Evolutionary conservation across 1,139 yeast genomes (phyloP), one percentile per base, ranked within the genome.

Genomic region (Meyerozyma athensensis): DNA sequence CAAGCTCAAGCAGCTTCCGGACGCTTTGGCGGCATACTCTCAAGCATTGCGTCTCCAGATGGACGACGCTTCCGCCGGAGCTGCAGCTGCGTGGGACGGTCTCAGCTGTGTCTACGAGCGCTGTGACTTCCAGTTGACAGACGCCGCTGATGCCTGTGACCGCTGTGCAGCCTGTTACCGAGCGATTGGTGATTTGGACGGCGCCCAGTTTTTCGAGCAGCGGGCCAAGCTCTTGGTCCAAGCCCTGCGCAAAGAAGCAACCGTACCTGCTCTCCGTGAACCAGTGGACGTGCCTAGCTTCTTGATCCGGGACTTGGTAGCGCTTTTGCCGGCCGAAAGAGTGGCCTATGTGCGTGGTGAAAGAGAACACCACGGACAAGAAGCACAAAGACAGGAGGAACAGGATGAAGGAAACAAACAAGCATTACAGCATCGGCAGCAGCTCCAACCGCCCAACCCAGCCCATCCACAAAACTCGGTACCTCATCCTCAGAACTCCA

Each of bases 61-160:
- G 38, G 79, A 74, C 35, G 77, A 72, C 36, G 66, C 65, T 10
- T 61, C 72, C 3, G 64, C 72, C 4, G 75, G 77, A 1, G 66
- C 74, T 4, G 83, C 81, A 2, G 64, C 78, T 7, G 81, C 83
- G 0, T 78, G 84, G 84, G 81, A 77, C 49, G 84, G 84, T 0
- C 57, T 78, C 33, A 65, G 76, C 36, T 75, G 81, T 53, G 82
- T 78, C n/a, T 78, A 78, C 48, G 83, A 77, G 49, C 59, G 81
- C 18, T 77, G 83, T 49, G 81, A 77, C 41, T 78, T 74, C 46
- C 83, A 77, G 49, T 60, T 72, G 19, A 61, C 63, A 47, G 84
- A 78, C 52, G 81, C 83, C 1, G 68, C 78, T 1, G 82, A 76
- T 50, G 82, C 83, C 4, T 75, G 80, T 46, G 48, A 59, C 17